Percentiles rank a stretch among this genome's conserved stretches.
These are phyloP conservation scores for Pelargonium nanum DNA, from an alignment of 345 rosid genomes.

Conservation along the genomic window DNA sequence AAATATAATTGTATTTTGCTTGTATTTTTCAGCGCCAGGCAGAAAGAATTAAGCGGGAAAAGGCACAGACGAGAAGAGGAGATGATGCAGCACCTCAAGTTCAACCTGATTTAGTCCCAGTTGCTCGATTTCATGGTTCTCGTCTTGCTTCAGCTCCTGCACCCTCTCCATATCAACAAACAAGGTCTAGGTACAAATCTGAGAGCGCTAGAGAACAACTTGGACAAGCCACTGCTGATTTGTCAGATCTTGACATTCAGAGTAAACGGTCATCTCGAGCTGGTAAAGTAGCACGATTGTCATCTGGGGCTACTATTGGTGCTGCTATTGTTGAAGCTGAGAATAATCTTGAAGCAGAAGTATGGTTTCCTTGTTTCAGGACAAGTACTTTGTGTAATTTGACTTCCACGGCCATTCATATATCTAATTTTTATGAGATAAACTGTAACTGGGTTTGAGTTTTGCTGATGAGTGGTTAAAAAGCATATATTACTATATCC, in stretches of 20 bases:
- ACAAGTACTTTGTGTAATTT: slow-evolving; percentile 25
- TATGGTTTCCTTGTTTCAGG: slow-evolving; percentile 44
- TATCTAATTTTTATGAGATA: not conserved
- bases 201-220: slow-evolving; percentile 2
- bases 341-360: slow-evolving; percentile 59
- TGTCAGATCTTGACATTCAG: not conserved
- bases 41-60: slow-evolving; percentile 56
- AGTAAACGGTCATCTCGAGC: slow-evolving; percentile 20
- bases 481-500: too few relatives aligned
- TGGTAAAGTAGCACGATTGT: slow-evolving; percentile 35
- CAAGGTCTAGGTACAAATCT: slow-evolving; percentile 5
- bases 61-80: slow-evolving; percentile 45
- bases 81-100: slow-evolving; percentile 47
- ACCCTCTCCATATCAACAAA: slow-evolving; percentile 64
- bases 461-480: not conserved
- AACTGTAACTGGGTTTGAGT: not conserved
- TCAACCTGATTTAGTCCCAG: slow-evolving; percentile 65
- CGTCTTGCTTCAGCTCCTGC: slow-evolving; percentile 82
- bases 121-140: slow-evolving; percentile 61
- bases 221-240: slow-evolving; percentile 3
- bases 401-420: slow-evolving; percentile 10
- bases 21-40: slow-evolving; percentile 56
- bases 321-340: slow-evolving; percentile 80
- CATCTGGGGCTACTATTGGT: slow-evolving; percentile 51
- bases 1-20: slow-evolving; percentile 5